Evolutionary conservation across 1,284 basidiomycete genomes (phyloP).

Genomic region (Cryptococcus maquisensis): DNA sequence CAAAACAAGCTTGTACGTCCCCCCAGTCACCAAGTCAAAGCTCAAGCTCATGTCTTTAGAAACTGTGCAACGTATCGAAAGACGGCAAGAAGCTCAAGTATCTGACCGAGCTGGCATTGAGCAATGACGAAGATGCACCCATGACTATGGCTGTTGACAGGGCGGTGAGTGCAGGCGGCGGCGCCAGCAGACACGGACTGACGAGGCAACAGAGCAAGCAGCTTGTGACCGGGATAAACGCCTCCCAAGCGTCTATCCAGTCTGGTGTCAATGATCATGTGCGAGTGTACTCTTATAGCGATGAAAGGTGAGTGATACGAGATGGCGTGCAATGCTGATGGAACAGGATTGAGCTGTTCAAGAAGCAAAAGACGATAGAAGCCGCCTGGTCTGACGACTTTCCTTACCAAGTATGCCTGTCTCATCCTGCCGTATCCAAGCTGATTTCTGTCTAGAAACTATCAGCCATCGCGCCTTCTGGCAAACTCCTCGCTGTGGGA

Average conservation of each 20-base stretch:
- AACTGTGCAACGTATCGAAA: conserved; percentile 62
- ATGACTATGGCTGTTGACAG: conserved; percentile 80
- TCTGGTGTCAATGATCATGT: conserved; percentile 75
- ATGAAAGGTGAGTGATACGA: conserved; percentile 55
- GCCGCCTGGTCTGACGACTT: conserved; percentile 66
- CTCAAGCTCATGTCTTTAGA: conserved; percentile 8
- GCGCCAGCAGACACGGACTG: neutral
- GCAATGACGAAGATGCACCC: conserved; percentile 78
- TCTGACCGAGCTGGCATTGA: conserved; percentile 67
- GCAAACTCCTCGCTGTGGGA: conserved; percentile 36
- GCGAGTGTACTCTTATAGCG: conserved; percentile 62
- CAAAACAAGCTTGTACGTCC: conserved; percentile 80
- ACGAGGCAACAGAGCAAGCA: conserved; percentile 48
- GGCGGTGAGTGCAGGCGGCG: conserved; percentile 52
- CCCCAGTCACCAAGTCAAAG: neutral
- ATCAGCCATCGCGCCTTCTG: conserved; percentile 33
- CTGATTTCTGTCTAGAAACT: conserved; percentile 36
- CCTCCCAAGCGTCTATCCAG: conserved; percentile 59
- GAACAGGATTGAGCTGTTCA: conserved; percentile 57
- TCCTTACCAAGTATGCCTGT: conserved; percentile 70
- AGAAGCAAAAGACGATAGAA: conserved; percentile 61
- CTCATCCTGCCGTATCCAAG: neutral
- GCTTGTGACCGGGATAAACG: conserved; percentile 81
- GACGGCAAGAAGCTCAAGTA: conserved; percentile 58
- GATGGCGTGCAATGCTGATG: neutral